These are phyloP conservation scores for Rossbeevera mucosa DNA, from an alignment of 768 basidiomycete species.

Conservation along the genomic window DNA sequence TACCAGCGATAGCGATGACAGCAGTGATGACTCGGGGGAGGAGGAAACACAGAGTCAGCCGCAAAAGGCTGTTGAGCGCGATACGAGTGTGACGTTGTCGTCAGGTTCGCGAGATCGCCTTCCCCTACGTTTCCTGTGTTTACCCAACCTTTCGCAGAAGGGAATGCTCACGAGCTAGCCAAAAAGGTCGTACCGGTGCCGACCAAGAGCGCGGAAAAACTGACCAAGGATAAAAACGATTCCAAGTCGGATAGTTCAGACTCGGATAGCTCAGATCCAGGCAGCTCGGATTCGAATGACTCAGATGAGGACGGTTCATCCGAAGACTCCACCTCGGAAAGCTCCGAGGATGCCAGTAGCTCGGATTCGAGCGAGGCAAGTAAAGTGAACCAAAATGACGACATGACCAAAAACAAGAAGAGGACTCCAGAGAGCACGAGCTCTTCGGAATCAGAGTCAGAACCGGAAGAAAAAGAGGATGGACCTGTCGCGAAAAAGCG, in stretches of 20 bases:
- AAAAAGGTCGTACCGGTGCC: neutral
- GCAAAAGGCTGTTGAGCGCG: conserved; percentile 22
- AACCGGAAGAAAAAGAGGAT: conserved; percentile 1
- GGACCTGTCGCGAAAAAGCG: conserved; percentile 55
- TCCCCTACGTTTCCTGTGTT: neutral
- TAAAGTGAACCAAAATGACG: conserved; percentile 1
- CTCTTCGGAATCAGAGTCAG: neutral
- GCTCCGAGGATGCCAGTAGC: conserved; percentile 8
- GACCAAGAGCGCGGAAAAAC: neutral
- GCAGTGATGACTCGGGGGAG: conserved; percentile 3
- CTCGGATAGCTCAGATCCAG: conserved; percentile 14
- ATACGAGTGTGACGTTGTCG: conserved; percentile 39
- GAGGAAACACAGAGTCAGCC: conserved; percentile 1
- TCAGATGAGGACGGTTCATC: conserved; percentile 18
- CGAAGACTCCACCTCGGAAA: conserved; percentile 7
- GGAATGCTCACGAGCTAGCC: neutral
- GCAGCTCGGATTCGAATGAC: conserved; percentile 14
- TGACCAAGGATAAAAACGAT: neutral
- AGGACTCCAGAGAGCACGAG: conserved; percentile 1
- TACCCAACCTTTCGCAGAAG: conserved; percentile 12
- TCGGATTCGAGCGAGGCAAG: conserved; percentile 17
- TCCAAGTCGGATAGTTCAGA: conserved; percentile 12
- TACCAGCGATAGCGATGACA: conserved; percentile 12
- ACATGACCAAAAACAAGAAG: neutral
- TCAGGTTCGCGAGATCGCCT: conserved; percentile 23